Base-by-base conservation (phyloP, 768 basidiomycete species). In the Suillus spraguei region DNA sequence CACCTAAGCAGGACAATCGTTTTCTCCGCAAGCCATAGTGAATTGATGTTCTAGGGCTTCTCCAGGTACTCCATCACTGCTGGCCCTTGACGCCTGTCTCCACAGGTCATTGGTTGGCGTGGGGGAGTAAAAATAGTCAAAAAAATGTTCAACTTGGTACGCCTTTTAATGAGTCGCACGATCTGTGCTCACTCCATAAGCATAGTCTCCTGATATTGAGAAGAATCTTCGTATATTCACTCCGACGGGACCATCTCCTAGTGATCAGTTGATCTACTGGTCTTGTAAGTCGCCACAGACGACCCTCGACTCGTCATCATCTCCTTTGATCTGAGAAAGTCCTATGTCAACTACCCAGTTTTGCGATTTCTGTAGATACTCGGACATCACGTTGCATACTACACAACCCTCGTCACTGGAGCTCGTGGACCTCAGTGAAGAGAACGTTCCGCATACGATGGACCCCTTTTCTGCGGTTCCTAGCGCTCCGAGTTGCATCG, bases 361-460 rank as follows among this genome's bases (percentile, higher is more conserved):
- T 42, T 71, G 67, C 20, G 71, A 76, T 55, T 47, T 74, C 63
- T 65, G 69, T 65, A 71, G 71, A 66, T 70, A 73, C 71, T 76
- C 75, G 39, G 71, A 74, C 54, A 36, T 74, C 39, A 74, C 73
- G 13, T 73, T 71, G 14, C 71, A 71, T 42, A 73, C 73, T 35
- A 76, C 74, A 61, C 73, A 67, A 59, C 67, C 71, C 60, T 70
- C 72, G 35, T 71, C 71, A 17, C 71, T 69, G 65, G 71, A 68
- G 7, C 17, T 41, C 17, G 62, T 58, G 6, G 61, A 46, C 38
- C 41, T 63, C 59, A 60, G 50, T 59, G 62, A 32, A 24, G 63
- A 65, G 63, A 55, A 11, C 20, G 56, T 41, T 41, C 28, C 41
- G 17, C 24, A 24, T 58, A 28, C 11, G 24, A 32, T 13, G 24